Evolutionary conservation across 2,329 filamentous ascomycete species (phyloP), one percentile per base, ranked within the genome.

Genomic region (Colletotrichum orchidophilum): DNA sequence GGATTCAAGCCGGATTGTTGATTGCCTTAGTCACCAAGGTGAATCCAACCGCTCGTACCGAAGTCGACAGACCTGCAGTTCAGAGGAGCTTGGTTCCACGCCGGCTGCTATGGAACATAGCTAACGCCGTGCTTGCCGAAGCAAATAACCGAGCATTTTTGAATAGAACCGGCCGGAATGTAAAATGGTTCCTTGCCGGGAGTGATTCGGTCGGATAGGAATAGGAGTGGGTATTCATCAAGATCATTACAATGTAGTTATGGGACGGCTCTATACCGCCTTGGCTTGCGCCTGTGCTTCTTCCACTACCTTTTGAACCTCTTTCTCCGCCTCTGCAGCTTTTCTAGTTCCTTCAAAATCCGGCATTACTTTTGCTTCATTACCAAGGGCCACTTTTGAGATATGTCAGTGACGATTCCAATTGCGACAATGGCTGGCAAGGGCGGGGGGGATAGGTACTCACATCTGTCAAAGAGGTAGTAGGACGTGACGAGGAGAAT

Each of bases 401-500:
- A 21, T 21, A 26, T 33, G 15, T 70, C 29, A 68, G 67, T 21
- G 21, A n/a, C 8, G 13, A 18, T 35, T 49, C 31, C 5, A n/a
- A n/a, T 35, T 2, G 13, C 9, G 8, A 35, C 6, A 33, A 57
- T 4, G 13, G 33, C n/a, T n/a, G 55, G 66, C 33, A 35, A 52
- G 52, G 42, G 46, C 7, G 27, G 60, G 26, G 26, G 6, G n/a
- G 52, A 18, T 12, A 13, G 31, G 49, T 29, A 39, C 85, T 80
- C 69, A 87, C 86, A 75, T 78, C 85, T 79, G 55, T 88, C 83
- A 77, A 86, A 89, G 3, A 90, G 76, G 62, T 83, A 84, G 72
- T 87, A 90, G 26, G 87, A 88, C 29, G 86, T 87, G 60, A 90
- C 87, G 15, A 89, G 71, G 5, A 89, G 75, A 35, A 90, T 84